Conservation (phyloP, 352 stramenopile species). For the Phytophthora sp. region DNA sequence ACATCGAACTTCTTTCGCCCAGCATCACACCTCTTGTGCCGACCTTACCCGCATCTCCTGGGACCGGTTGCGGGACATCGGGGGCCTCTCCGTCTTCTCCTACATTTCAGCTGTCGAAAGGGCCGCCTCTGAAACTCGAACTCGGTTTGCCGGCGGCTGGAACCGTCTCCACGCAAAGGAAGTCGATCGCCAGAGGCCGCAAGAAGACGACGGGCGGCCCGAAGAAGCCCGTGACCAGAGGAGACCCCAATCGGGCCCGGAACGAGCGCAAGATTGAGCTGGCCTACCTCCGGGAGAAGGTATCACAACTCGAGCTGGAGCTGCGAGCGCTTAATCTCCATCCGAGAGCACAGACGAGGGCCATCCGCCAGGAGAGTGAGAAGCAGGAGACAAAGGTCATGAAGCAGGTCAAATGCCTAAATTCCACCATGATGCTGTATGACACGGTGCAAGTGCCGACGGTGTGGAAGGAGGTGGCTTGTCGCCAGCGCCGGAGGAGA, state of each 20-base stretch:
- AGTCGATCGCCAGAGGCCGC: conserved; percentile 5
- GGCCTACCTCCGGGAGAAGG: conserved; percentile 73
- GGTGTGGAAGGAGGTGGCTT: conserved; percentile 44
- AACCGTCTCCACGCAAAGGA: conserved; percentile 14
- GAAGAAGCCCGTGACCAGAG: conserved; percentile 48
- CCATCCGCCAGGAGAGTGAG: conserved; percentile 32
- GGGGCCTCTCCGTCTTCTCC: conserved; percentile 20
- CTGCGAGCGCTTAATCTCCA: conserved; percentile 47
- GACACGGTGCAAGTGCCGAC: conserved; percentile 28
- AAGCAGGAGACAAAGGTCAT: conserved; percentile 5
- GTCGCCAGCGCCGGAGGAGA: conserved; percentile 45
- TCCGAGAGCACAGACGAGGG: conserved; percentile 33
- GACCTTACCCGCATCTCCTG: conserved; percentile 13
- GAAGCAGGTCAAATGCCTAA: neutral
- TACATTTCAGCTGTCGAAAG: conserved; percentile 20
- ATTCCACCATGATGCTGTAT: conserved; percentile 27
- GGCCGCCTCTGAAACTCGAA: conserved; percentile 16
- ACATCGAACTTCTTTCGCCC: conserved; percentile 37
- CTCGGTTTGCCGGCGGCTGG: conserved; percentile 14
- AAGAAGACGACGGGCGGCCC: conserved; percentile 47
- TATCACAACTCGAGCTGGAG: conserved; percentile 65
- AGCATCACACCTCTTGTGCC: conserved; percentile 15
- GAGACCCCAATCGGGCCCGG: conserved; percentile 40
- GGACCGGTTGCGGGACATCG: conserved; percentile 3
- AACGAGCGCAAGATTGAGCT: conserved; percentile 71